A percentile compares a stretch with the other conserved stretches of the same genome.
Conservation (phyloP, 352 stramenopile genomes). For the Pseudoperonospora humuli region DNA sequence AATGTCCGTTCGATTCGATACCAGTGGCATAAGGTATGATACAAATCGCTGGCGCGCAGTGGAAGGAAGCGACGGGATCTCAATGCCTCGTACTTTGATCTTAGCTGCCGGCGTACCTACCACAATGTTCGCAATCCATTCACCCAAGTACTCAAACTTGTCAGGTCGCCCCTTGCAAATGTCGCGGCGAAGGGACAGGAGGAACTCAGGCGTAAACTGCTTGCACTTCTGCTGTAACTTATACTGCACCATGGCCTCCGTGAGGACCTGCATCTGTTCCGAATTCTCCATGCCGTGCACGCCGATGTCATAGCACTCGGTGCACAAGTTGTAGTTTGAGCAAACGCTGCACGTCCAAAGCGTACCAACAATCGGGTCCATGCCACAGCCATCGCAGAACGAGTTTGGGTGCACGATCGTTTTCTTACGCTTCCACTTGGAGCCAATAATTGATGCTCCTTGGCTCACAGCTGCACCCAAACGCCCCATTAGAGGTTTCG, state of each 20-base stretch:
- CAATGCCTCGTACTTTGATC: slow-evolving; percentile 74
- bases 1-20: slow-evolving; percentile 77
- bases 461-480: slow-evolving; percentile 60
- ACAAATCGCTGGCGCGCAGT: slow-evolving; percentile 62
- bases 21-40: slow-evolving; percentile 64
- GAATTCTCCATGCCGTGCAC: slow-evolving; percentile 71
- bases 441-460: slow-evolving; percentile 50
- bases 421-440: slow-evolving; percentile 64
- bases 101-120: slow-evolving; percentile 54
- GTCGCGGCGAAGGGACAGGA: slow-evolving; percentile 62
- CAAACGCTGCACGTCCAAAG: slow-evolving; percentile 72
- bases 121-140: slow-evolving; percentile 77
- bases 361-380: slow-evolving; percentile 53
- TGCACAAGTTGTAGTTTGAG: slow-evolving; percentile 62
- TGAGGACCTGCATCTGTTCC: slow-evolving; percentile 55
- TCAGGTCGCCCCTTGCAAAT: slow-evolving; percentile 71
- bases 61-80: slow-evolving; percentile 57
- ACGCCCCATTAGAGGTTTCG: slow-evolving; percentile 37
- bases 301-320: slow-evolving; percentile 59
- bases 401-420: slow-evolving; percentile 49
- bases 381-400: slow-evolving; percentile 66
- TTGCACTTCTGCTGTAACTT: slow-evolving; percentile 75
- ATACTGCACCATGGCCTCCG: slow-evolving; percentile 60
- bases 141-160: slow-evolving; percentile 80
- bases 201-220: slow-evolving; percentile 62